These are phyloP conservation scores for Thielaviopsis ethacetica DNA, from an alignment of 2,329 filamentous ascomycete genomes.

Conservation along the genomic window DNA sequence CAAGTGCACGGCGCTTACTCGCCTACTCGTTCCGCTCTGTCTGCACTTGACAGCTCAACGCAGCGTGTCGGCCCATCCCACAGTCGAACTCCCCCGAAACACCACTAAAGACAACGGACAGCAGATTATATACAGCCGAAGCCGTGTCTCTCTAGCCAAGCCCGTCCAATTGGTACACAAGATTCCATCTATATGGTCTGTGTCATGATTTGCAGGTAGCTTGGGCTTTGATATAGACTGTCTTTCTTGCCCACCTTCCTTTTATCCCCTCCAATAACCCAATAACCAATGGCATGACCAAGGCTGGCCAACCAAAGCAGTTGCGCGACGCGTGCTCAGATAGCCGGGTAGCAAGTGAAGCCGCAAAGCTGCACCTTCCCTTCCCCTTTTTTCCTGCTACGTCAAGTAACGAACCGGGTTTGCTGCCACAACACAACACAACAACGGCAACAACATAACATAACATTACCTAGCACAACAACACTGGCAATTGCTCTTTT, in stretches of 20 bases:
- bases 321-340: background rate
- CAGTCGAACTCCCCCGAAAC: background rate
- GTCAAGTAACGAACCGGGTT: background rate
- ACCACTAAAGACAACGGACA: background rate
- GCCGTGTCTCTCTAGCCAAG: background rate
- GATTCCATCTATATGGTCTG: background rate
- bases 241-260: background rate
- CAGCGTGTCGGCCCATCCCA: background rate
- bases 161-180: background rate
- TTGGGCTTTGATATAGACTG: background rate
- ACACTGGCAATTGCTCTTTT: background rate
- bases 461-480: no score
- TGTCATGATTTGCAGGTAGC: background rate
- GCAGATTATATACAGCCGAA: background rate
- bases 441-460: background rate
- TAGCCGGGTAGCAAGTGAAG: conserved; percentile 1
- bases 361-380: conserved; percentile 4
- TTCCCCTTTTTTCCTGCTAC: conserved; percentile 8
- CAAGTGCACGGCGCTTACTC: background rate
- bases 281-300: background rate
- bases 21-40: background rate
- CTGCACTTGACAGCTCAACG: background rate
- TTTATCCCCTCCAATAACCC: background rate
- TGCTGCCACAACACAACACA: background rate
- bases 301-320: background rate